Evolutionary conservation across 352 stramenopile species (phyloP).

Genomic region (Globisporangium apiculatum): DNA sequence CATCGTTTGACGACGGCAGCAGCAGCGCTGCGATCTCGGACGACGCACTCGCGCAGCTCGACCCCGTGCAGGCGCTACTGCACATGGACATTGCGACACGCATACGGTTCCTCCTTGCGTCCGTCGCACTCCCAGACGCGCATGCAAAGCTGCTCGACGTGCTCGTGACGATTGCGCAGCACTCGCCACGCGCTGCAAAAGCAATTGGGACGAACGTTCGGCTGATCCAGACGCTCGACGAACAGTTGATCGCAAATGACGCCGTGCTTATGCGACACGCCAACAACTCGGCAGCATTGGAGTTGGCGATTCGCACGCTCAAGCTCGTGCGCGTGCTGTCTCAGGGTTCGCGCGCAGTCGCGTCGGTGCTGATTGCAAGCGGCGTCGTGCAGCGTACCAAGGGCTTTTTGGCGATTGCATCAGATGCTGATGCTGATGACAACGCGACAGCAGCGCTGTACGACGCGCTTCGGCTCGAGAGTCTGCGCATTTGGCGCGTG

Average conservation of each 20-base stretch:
- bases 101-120: slow-evolving; percentile 43
- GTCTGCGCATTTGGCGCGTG: slow-evolving; percentile 53
- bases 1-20: slow-evolving; percentile 27
- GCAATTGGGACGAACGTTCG: slow-evolving; percentile 36
- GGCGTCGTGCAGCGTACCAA: slow-evolving; percentile 54
- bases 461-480: slow-evolving; percentile 38
- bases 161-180: slow-evolving; percentile 28
- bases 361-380: slow-evolving; percentile 25
- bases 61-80: slow-evolving; percentile 53
- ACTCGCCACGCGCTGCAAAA: slow-evolving; percentile 41
- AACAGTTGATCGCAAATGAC: slow-evolving; percentile 47
- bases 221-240: slow-evolving; percentile 36
- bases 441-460: slow-evolving; percentile 16
- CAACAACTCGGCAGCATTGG: slow-evolving; percentile 8
- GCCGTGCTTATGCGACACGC: slow-evolving; percentile 23
- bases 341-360: slow-evolving; percentile 38
- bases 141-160: slow-evolving; percentile 54
- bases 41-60: slow-evolving; percentile 38
- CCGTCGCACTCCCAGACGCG: slow-evolving; percentile 35
- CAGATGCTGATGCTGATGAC: background rate
- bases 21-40: slow-evolving; percentile 23
- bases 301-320: slow-evolving; percentile 9
- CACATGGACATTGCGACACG: slow-evolving; percentile 49
- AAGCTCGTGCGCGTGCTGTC: slow-evolving; percentile 39
- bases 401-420: slow-evolving; percentile 39